Percentiles rank a stretch among this genome's conserved stretches.
Conservation (phyloP, 805 yeast species). For the Saturnispora ahearnii region DNA sequence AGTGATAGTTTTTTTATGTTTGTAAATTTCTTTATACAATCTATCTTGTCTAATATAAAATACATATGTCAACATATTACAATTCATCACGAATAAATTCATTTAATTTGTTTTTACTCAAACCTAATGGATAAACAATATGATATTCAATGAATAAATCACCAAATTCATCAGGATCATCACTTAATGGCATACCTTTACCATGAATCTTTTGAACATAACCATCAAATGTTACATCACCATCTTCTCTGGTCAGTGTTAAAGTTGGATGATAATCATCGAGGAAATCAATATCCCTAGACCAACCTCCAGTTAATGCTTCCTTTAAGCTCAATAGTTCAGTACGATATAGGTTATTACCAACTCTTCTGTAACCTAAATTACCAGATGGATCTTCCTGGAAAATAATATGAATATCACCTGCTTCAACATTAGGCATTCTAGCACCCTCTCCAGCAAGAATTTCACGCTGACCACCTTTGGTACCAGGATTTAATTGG, state of each 20-base stretch:
- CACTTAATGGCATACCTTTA: constrained; percentile 75
- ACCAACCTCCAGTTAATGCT: constrained; percentile 77
- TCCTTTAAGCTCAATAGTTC: constrained; percentile 69
- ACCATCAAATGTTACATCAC: constrained; percentile 50
- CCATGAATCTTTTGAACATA: constrained; percentile 64
- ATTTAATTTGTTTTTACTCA: constrained; percentile 6
- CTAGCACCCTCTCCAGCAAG: constrained; percentile 75
- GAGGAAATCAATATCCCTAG: constrained; percentile 53
- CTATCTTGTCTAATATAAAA: neutral
- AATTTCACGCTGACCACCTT: constrained; percentile 48
- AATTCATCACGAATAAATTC: constrained; percentile 25
- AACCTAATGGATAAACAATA: constrained; percentile 37
- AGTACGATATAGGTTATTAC: constrained; percentile 64
- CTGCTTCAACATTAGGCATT: constrained; percentile 73
- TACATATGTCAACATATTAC: constrained; percentile 7
- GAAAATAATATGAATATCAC: constrained; percentile 61
- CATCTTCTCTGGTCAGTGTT: constrained; percentile 38
- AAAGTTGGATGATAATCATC: constrained; percentile 47
- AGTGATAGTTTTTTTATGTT: neutral
- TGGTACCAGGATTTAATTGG: constrained; percentile 61
- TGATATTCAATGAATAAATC: constrained; percentile 43
- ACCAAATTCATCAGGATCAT: constrained; percentile 45
- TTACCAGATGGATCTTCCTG: constrained; percentile 46
- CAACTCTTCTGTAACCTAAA: constrained; percentile 81
- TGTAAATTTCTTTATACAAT: neutral